Conservation (phyloP, 2,329 filamentous ascomycete species). For the Diaporthe humulicola region DNA sequence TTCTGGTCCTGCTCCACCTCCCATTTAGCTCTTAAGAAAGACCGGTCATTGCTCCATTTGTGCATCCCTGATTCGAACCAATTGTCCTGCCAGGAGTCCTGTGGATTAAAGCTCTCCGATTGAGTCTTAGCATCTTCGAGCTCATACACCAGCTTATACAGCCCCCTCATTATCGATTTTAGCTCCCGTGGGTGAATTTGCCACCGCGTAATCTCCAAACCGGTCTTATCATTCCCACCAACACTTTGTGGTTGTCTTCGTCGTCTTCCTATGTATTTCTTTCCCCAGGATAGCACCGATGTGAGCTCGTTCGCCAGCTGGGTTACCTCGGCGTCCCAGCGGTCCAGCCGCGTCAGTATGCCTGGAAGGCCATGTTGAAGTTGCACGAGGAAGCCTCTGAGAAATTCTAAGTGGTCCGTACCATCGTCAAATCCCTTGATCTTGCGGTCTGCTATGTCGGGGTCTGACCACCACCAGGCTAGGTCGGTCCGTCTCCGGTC, state of each 20-base stretch:
- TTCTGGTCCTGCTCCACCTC: not conserved
- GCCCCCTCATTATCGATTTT: not conserved
- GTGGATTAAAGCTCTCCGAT: not conserved
- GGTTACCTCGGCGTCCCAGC: not conserved
- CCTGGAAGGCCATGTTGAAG: not conserved
- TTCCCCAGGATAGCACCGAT: not conserved
- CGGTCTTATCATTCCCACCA: no score
- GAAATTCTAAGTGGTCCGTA: no score
- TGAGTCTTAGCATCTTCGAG: not conserved
- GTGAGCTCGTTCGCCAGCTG: not conserved
- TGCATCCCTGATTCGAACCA: not conserved
- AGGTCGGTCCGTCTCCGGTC: no score
- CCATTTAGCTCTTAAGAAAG: not conserved
- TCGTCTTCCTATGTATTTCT: not conserved
- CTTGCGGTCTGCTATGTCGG: no score
- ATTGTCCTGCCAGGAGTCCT: not conserved
- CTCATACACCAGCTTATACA: not conserved
- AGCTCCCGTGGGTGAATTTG: not conserved
- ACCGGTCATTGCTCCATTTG: not conserved
- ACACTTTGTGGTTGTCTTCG: no score
- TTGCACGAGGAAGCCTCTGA: not conserved
- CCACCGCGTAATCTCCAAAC: not conserved
- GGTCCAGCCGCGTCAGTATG: not conserved
- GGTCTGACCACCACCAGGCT: no score
- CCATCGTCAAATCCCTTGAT: no score